A percentile compares a stretch with the other conserved stretches of the same genome.
These are phyloP conservation scores for Echites panduratus DNA, from an alignment of 257 asterid genomes.

Conservation along the genomic window DNA sequence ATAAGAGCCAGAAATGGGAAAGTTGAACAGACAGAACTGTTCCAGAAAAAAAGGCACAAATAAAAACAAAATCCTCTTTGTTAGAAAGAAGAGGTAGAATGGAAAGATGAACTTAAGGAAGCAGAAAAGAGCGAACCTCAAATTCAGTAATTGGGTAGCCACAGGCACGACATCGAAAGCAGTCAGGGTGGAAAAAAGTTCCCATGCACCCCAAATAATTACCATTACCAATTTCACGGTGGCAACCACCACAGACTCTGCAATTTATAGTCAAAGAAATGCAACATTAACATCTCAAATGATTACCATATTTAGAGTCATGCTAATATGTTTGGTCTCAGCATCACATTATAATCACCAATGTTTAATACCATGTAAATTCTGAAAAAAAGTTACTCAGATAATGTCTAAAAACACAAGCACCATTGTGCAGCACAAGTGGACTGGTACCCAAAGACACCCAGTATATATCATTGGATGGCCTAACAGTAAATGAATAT, in stretches of 20 bases:
- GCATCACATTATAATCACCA: neutral
- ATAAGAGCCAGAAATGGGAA: constrained; percentile 30
- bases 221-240: constrained; percentile 69
- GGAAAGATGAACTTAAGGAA: neutral
- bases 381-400: neutral
- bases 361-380: neutral
- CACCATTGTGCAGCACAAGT: neutral
- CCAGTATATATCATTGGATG: neutral
- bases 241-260: constrained; percentile 83
- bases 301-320: no score
- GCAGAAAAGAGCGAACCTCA: constrained; percentile 45
- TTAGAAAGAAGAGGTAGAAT: neutral
- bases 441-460: no score
- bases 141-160: constrained; percentile 70
- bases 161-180: constrained; percentile 82
- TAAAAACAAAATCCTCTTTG: neutral
- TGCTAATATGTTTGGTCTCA: neutral
- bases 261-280: constrained; percentile 10
- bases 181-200: constrained; percentile 73
- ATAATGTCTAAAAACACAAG: neutral
- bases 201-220: constrained; percentile 97
- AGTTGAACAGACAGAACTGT: constrained; percentile 1
- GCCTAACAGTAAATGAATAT: neutral
- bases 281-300: neutral
- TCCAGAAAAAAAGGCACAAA: neutral